Percentiles rank a stretch among this genome's conserved stretches.
These are phyloP conservation scores for Trichoderma semiorbis DNA, from an alignment of 2,329 filamentous ascomycete species.

Conservation along the genomic window DNA sequence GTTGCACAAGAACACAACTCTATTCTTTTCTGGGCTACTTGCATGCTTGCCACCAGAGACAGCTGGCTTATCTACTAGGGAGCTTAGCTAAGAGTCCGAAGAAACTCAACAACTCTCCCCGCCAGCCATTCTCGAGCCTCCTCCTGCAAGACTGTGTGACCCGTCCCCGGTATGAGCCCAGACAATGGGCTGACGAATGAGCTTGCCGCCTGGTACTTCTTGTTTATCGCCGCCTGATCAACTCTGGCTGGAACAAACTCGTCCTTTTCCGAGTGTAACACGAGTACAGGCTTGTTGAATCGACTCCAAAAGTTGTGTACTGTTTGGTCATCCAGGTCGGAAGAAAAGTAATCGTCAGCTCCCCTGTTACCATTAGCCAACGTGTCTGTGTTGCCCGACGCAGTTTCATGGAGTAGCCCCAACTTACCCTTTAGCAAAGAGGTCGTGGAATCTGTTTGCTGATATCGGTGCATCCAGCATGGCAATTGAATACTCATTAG, in stretches of 20 bases:
- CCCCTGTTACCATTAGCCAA: constrained; percentile 43
- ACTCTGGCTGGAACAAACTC: constrained; percentile 59
- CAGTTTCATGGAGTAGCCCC: neutral
- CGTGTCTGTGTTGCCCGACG: neutral
- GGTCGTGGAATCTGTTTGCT: constrained; percentile 51
- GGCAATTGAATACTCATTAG: constrained; percentile 40
- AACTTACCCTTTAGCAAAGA: constrained; percentile 49
- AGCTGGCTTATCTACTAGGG: neutral
- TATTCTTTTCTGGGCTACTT: neutral
- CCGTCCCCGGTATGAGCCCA: constrained; percentile 50
- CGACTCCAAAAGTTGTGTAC: constrained; percentile 63
- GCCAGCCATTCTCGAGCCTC: constrained; percentile 49
- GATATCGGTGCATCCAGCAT: constrained; percentile 46
- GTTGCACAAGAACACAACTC: neutral
- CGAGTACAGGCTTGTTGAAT: constrained; percentile 57
- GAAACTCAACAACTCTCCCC: constrained; percentile 45
- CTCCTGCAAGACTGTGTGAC: constrained; percentile 47
- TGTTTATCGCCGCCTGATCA: constrained; percentile 55
- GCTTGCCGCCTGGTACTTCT: constrained; percentile 52
- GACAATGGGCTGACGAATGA: constrained; percentile 48
- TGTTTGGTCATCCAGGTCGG: constrained; percentile 59
- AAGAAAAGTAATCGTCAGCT: constrained; percentile 87
- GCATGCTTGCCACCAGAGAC: too few species aligned
- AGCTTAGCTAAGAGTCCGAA: constrained; percentile 27
- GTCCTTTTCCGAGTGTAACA: constrained; percentile 64